Base-by-base conservation (phyloP, 1,284 basidiomycete species). In the Rhodotorula sp. region DNA sequence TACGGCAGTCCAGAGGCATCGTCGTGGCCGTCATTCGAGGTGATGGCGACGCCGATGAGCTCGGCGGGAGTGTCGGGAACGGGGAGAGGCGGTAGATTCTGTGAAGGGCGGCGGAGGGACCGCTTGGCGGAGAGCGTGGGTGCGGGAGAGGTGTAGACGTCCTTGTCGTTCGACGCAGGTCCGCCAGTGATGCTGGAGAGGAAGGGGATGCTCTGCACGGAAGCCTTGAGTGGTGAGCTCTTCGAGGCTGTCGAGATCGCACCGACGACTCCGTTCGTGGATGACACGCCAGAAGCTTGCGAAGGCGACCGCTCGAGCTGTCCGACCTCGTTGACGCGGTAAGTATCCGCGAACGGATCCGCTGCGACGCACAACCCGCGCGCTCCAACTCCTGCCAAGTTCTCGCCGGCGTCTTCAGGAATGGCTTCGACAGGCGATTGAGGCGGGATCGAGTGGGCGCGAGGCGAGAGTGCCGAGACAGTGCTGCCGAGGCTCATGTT, bases 401-500 rank as follows among this genome's bases (percentile, higher is more conserved):
- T 28, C 13, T 53, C 54, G 2, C 26, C 59, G 28, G 11, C 26
- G 10, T 31, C 40, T 18, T 31, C 18, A 22, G 22, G 28, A 4
- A 54, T 15, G n/a, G 20, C 30, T 48, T 51, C 34, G 47, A 24
- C 28, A 20, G 52, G 56, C 56, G 56, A 58, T 15, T 18, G 18
- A 11, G 40, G 28, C 6, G 26, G 51, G 46, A 55, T 31, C 20
- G 26, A 26, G 13, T 57, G 59, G 52, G 44, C 26, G 31, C 47
- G 54, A 46, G 46, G 26, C 13, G 59, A 64, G 10, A 65, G n/a
- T 9, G 64, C 51, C 6, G 63, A 54, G 24, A 65, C 54, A 7
- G 73, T 70, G 40, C 68, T 70, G 15, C 76, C 76, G 15, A 77
- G 67, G 24, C 68, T 72, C 26, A 77, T 50, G 37, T 65, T 67